These are phyloP conservation scores for Agaricus sinodeliciosus DNA, from an alignment of 768 basidiomycete species.

Conservation along the genomic window DNA sequence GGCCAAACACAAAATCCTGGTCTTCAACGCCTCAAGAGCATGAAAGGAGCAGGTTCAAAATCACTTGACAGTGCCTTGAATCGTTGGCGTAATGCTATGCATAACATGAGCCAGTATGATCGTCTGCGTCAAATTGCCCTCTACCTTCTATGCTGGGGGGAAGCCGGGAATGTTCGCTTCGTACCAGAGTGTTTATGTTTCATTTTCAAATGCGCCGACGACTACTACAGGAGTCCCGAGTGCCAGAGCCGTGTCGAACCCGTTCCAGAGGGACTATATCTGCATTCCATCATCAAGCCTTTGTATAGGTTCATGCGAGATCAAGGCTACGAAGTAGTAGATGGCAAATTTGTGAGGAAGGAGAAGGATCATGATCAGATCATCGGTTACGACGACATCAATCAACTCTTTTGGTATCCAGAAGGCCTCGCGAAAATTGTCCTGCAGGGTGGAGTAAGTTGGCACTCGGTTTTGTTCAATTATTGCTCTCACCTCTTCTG, in stretches of 20 bases:
- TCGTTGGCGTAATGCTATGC: constrained; percentile 98
- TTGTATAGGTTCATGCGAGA: constrained; percentile 95
- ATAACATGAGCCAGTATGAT: constrained; percentile 99
- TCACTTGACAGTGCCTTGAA: constrained; percentile 91
- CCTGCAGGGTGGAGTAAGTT: constrained; percentile 73
- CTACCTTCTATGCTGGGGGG: constrained; percentile 96
- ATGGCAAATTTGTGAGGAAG: constrained; percentile 89
- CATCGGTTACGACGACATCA: constrained; percentile 99
- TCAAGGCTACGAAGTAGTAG: constrained; percentile 93
- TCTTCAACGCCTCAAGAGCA: constrained; percentile 79
- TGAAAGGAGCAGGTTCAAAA: constrained; percentile 61
- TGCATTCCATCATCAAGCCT: constrained; percentile 88
- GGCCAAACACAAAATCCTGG: constrained; percentile 93
- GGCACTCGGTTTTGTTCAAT: constrained; percentile 1
- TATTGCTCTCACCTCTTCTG: constrained; percentile 6
- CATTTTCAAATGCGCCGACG: constrained; percentile 99
- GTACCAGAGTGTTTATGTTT: constrained; percentile 96
- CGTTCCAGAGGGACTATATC: constrained; percentile 90
- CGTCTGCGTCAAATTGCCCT: constrained; percentile 94
- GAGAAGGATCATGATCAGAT: constrained; percentile 95
- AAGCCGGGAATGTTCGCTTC: constrained; percentile 96
- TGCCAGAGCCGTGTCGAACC: constrained; percentile 93
- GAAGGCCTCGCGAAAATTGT: constrained; percentile 94
- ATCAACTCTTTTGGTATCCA: constrained; percentile 99
- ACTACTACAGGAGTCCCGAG: constrained; percentile 97